A percentile compares a stretch with the other conserved stretches of the same genome.
Evolutionary conservation across 2,329 filamentous ascomycete genomes (phyloP).

Genomic region (Coniochaeta sp.): DNA sequence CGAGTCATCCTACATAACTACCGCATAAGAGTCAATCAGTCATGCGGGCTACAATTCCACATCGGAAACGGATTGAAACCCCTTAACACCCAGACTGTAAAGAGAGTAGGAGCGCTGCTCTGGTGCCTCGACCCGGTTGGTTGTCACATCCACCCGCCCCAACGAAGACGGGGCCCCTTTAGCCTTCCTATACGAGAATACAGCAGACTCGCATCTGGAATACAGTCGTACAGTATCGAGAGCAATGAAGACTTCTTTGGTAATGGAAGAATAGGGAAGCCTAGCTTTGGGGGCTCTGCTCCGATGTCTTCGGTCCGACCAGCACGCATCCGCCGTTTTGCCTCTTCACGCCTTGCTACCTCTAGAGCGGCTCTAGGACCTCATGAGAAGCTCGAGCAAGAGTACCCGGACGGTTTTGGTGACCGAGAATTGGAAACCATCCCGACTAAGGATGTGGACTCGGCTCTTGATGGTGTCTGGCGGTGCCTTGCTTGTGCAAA

Average conservation of each 20-base stretch:
- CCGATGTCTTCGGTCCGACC: background rate
- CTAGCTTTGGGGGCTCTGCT: background rate
- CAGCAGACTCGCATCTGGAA: slow-evolving; percentile 12
- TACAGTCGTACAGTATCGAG: too few relatives aligned
- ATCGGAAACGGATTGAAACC: background rate
- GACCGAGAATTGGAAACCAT: background rate
- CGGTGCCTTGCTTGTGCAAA: slow-evolving; percentile 6
- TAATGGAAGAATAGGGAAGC: slow-evolving; percentile 7
- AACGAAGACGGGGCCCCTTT: slow-evolving; percentile 3
- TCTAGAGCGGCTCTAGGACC: background rate
- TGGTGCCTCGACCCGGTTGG: slow-evolving; percentile 11
- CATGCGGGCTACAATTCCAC: background rate
- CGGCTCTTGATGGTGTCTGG: background rate
- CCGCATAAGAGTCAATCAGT: background rate
- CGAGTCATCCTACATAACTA: background rate
- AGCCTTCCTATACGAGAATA: slow-evolving; percentile 7
- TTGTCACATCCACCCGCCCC: slow-evolving; percentile 7
- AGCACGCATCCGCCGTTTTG: background rate
- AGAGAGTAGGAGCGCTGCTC: slow-evolving; percentile 9
- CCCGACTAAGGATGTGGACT: background rate
- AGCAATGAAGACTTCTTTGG: slow-evolving; percentile 10
- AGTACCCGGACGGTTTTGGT: background rate
- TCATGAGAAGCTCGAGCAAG: background rate
- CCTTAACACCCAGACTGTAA: slow-evolving; percentile 1
- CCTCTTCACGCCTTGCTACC: background rate